Evolutionary conservation across 352 stramenopile species (phyloP), one percentile per base, ranked within the genome.

Genomic region (Plasmopara viticola): DNA sequence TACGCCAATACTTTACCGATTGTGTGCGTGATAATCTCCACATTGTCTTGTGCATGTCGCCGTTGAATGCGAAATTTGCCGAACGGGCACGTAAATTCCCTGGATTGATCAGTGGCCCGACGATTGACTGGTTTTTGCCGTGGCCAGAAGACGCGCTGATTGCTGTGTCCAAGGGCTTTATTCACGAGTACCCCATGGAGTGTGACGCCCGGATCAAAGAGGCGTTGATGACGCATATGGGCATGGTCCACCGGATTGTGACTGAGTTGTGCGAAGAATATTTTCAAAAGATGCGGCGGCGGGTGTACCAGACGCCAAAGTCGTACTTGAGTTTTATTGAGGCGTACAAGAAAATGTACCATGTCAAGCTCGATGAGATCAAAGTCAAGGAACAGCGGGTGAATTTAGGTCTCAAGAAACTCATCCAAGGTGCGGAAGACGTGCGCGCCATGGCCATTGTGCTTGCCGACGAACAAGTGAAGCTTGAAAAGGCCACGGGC

Each of bases 111-210:
- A 97, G 82, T 43, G 93, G 89, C 4, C 95, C 94, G n/a, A 98
- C 96, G 4, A 98, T 99, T 59, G 96, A 99, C 53, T 99, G 96
- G 96, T 99, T 99, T 74, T 70, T 99, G 39, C 84, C 93, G n/a
- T 99, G 96, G 96, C 96, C 96, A 5, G 94, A 98, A 77, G 96
- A 98, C 58, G 96, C 96, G 5, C 73, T 99, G 6, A 97, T 98
- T 12, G 93, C 89, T 29, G 96, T 99, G 35, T 97, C 93, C 9
- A 93, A 96, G 58, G 95, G 95, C 0, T 97, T 98, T 48, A 97
- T 99, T 57, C 82, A 95, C 14, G 90, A 98, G 45, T 98, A 98
- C 58, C 72, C 86, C 13, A 96, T 98, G 62, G 95, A 98, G 45
- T 98, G 91, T 51, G 83, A 95, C 44, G 72, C 86, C 0, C 68